A percentile compares a stretch with the other conserved stretches of the same genome.
Conservation (phyloP, 1,284 basidiomycete species). For the Rhodotorula sp. region DNA sequence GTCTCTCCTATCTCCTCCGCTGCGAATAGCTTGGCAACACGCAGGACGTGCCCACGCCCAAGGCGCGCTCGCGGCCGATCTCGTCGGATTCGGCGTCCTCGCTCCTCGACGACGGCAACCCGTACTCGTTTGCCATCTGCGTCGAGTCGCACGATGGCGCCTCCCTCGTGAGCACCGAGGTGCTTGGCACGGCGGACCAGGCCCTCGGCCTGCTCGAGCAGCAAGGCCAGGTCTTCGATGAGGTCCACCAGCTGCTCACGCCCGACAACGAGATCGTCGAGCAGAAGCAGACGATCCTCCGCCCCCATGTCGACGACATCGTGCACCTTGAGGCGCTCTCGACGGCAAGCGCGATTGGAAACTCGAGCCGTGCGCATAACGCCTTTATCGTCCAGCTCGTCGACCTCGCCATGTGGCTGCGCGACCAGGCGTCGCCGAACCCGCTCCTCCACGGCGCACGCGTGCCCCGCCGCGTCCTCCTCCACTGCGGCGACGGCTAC, state of each 20-base stretch:
- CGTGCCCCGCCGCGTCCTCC: conserved; percentile 41
- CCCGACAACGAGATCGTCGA: conserved; percentile 23
- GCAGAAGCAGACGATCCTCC: conserved; percentile 25
- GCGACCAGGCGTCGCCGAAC: conserved; percentile 45
- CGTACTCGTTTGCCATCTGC: conserved; percentile 74
- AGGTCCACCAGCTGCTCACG: conserved; percentile 22
- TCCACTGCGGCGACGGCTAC: conserved; percentile 53
- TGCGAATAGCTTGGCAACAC: conserved; percentile 65
- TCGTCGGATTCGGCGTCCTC: conserved; percentile 59
- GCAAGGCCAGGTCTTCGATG: conserved; percentile 44
- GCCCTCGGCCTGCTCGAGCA: conserved; percentile 44
- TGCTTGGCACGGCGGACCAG: conserved; percentile 53
- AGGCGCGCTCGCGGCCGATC: conserved; percentile 7
- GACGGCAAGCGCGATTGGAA: conserved; percentile 23
- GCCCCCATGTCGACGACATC: conserved; percentile 42
- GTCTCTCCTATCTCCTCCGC: not conserved
- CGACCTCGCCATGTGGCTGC: conserved; percentile 50
- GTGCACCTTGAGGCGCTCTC: conserved; percentile 49
- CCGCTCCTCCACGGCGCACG: conserved; percentile 1
- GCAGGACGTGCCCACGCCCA: conserved; percentile 67
- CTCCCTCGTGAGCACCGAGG: conserved; percentile 62
- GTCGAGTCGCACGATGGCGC: conserved; percentile 81
- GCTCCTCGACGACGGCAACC: conserved; percentile 58
- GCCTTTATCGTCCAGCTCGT: conserved; percentile 44
- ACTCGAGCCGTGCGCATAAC: conserved; percentile 11